phyloP scores from a whole-genome alignment of 2,329 filamentous ascomycete genomes.

The Coleophoma crateriformis region DNA sequence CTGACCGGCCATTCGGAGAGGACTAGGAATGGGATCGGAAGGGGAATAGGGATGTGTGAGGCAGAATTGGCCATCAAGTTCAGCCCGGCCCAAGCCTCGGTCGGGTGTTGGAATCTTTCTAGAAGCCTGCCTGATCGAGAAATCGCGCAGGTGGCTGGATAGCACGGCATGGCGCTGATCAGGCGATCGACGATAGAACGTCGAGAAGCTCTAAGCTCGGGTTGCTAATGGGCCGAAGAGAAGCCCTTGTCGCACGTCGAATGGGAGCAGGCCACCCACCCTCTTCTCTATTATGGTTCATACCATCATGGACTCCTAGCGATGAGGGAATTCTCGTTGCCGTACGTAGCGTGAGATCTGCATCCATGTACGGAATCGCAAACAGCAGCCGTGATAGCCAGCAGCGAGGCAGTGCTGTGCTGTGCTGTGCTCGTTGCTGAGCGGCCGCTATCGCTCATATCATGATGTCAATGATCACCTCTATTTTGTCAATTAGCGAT shows the following conservation, averaged over 20 bases:
- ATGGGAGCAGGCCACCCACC: background rate
- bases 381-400: background rate
- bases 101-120: background rate
- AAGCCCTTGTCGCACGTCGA: background rate
- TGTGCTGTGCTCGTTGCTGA: background rate
- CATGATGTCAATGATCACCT: slow-evolving; percentile 1
- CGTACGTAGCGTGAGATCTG: background rate
- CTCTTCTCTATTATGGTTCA: background rate
- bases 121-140: background rate
- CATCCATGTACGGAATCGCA: background rate
- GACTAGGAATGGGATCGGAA: too few species aligned
- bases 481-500: background rate
- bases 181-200: background rate
- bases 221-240: background rate
- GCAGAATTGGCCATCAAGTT: too few species aligned
- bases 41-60: too few species aligned
- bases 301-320: background rate
- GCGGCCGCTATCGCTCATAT: background rate
- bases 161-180: background rate
- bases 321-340: background rate
- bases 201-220: background rate
- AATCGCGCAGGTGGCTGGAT: background rate
- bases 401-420: background rate
- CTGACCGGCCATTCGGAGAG: too few species aligned
- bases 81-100: too few species aligned